A percentile compares a stretch with the other conserved stretches of the same genome.
Conservation (phyloP, 108 stramenopile genomes). For the Stephanodiscus minutulus region DNA sequence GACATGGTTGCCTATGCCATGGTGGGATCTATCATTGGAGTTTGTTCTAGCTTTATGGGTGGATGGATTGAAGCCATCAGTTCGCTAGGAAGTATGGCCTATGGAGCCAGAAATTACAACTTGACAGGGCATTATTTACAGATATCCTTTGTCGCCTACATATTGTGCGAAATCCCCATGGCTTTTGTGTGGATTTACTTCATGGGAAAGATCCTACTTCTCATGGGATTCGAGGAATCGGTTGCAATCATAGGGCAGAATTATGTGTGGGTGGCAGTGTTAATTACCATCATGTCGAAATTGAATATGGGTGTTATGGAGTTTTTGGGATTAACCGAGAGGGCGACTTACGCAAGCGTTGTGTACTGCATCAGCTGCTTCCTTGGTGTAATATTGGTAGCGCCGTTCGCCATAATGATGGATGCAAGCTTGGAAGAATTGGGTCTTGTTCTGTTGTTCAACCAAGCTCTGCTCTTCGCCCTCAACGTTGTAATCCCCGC, state of each 20-base stretch:
- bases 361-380: slow-evolving; percentile 6
- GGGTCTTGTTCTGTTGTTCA: slow-evolving; percentile 23
- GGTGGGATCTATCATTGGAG: slow-evolving; percentile 30
- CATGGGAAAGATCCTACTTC: slow-evolving; percentile 28
- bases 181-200: slow-evolving; percentile 20
- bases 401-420: neutral
- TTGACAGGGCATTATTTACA: slow-evolving; percentile 36
- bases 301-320: slow-evolving; percentile 5
- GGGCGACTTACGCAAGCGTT: slow-evolving; percentile 12
- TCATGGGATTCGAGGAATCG: slow-evolving; percentile 36
- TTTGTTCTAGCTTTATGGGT: slow-evolving; percentile 26
- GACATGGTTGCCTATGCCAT: slow-evolving; percentile 43
- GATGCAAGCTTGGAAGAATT: slow-evolving; percentile 32
- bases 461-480: slow-evolving; percentile 26
- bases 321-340: slow-evolving; percentile 23
- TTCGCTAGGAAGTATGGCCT: slow-evolving; percentile 36
- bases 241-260: slow-evolving; percentile 13
- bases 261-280: slow-evolving; percentile 29
- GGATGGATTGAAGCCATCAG: slow-evolving; percentile 30
- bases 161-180: slow-evolving; percentile 27
- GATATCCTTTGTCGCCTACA: slow-evolving; percentile 12
- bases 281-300: slow-evolving; percentile 11
- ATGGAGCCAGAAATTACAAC: slow-evolving; percentile 37
- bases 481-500: slow-evolving; percentile 21
- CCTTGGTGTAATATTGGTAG: slow-evolving; percentile 14